Percentiles rank a stretch among this genome's conserved stretches.
phyloP scores from a whole-genome alignment of 495 filamentous ascomycete genomes.

The Penicillium atrosanguineum region DNA sequence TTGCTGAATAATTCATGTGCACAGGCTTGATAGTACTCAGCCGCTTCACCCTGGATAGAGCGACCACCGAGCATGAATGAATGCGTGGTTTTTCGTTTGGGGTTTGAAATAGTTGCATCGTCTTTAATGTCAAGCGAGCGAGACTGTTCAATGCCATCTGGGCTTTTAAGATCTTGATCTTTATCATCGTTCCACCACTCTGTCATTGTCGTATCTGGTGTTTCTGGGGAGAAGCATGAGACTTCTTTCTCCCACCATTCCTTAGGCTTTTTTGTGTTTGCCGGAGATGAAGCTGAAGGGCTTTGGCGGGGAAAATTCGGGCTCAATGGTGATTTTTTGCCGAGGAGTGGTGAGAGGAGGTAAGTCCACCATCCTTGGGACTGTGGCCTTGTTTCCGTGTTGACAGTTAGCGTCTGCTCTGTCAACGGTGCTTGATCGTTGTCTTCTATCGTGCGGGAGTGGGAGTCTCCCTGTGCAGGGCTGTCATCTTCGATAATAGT shows the following conservation, averaged over 20 bases:
- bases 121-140: conserved; percentile 7
- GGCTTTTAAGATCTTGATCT: not conserved
- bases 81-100: conserved; percentile 11
- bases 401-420: conserved; percentile 31
- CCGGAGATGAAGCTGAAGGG: conserved; percentile 26
- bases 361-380: conserved; percentile 89
- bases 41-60: conserved; percentile 40
- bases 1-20: conserved; percentile 49
- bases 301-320: conserved; percentile 31
- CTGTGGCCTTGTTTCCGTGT: conserved; percentile 49
- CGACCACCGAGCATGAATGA: conserved; percentile 30
- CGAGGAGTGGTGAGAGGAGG: conserved; percentile 72
- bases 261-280: conserved; percentile 23
- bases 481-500: conserved; percentile 60
- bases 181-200: conserved; percentile 20
- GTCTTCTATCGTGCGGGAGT: not conserved
- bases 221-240: conserved; percentile 26
- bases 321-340: conserved; percentile 33
- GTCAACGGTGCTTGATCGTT: conserved; percentile 21
- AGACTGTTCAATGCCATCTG: conserved; percentile 11
- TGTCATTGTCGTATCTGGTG: conserved; percentile 24
- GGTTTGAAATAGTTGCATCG: not conserved
- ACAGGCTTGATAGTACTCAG: conserved; percentile 55
- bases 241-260: conserved; percentile 36
- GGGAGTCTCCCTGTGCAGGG: conserved; percentile 18